Percentiles rank a stretch among this genome's conserved stretches.
Evolutionary conservation across 73 alveolate species (phyloP).

Genomic region (Paramecium primaurelia): DNA sequence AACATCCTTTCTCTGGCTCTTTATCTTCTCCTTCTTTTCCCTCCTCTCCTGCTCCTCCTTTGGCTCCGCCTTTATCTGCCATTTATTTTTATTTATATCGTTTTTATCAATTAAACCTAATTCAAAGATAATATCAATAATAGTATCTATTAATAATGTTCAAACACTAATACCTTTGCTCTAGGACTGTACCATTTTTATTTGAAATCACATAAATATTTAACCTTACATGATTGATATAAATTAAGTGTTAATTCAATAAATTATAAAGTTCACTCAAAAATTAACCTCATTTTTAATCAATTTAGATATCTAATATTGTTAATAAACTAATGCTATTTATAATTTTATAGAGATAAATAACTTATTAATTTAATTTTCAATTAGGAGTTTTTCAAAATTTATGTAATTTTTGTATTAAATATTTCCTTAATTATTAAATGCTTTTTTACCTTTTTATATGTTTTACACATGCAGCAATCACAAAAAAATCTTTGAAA

Average conservation of each 20-base stretch:
- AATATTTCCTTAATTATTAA: not conserved
- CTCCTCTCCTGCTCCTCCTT: conserved; percentile 55
- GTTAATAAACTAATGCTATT: too few species aligned
- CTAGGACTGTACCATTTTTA: not conserved
- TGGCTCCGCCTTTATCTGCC: conserved; percentile 54
- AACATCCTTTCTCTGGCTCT: conserved; percentile 62
- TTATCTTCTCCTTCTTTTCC: conserved; percentile 60
- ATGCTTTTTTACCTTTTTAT: not conserved
- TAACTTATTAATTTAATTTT: too few species aligned
- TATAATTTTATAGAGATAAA: too few species aligned
- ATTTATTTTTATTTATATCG: conserved; percentile 11
- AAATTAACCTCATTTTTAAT: too few species aligned
- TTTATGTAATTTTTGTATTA: not conserved
- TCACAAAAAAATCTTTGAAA: not conserved
- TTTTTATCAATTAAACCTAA: not conserved
- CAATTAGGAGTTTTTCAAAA: not conserved
- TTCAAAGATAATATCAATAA: not conserved
- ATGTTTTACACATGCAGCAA: not conserved
- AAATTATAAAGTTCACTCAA: too few species aligned
- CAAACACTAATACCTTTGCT: not conserved
- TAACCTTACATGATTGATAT: not conserved
- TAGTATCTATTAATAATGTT: not conserved
- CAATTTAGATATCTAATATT: not conserved
- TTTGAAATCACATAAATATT: not conserved
- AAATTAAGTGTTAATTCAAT: not conserved